Evolutionary conservation across 2,329 filamentous ascomycete species (phyloP).

Genomic region (Cryphonectria parasitica): DNA sequence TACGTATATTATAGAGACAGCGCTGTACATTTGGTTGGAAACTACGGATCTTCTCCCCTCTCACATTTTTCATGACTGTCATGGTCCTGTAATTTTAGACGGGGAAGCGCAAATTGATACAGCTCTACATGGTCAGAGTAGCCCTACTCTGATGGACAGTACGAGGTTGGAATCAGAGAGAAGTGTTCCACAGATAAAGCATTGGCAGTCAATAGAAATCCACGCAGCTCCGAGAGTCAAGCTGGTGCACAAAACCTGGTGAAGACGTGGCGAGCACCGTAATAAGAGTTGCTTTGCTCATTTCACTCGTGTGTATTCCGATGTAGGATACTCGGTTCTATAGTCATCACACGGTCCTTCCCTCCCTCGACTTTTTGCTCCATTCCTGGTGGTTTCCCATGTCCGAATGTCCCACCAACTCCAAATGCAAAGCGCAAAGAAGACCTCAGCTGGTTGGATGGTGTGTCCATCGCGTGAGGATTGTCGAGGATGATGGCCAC

Average conservation of each 20-base stretch:
- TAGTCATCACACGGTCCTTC: constrained; percentile 24
- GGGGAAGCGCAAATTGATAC: constrained; percentile 30
- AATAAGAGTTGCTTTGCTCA: constrained; percentile 1
- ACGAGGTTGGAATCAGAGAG: not conserved
- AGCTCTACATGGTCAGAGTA: not conserved
- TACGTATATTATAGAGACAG: constrained; percentile 30
- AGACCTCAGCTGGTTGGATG: constrained; percentile 26
- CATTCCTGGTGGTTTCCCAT: constrained; percentile 26
- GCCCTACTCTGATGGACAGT: not conserved
- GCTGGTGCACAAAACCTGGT: not conserved
- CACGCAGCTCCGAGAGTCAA: not conserved
- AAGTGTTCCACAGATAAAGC: not conserved
- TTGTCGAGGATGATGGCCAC: constrained; percentile 20
- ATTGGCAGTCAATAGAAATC: not conserved
- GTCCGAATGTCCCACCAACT: constrained; percentile 30
- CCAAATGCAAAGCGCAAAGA: constrained; percentile 28
- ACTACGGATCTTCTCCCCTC: constrained; percentile 35
- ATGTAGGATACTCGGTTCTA: constrained; percentile 28
- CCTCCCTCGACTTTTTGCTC: constrained; percentile 18
- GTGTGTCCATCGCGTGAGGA: constrained; percentile 23
- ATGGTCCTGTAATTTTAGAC: constrained; percentile 37
- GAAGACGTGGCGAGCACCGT: not conserved
- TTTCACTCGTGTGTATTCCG: constrained; percentile 30
- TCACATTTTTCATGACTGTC: constrained; percentile 33
- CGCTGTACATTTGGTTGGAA: constrained; percentile 32